Percentiles rank a stretch among this genome's conserved stretches.
Conservation (phyloP, 1,139 yeast genomes). For the Pneumocystis wakefieldiae region DNA sequence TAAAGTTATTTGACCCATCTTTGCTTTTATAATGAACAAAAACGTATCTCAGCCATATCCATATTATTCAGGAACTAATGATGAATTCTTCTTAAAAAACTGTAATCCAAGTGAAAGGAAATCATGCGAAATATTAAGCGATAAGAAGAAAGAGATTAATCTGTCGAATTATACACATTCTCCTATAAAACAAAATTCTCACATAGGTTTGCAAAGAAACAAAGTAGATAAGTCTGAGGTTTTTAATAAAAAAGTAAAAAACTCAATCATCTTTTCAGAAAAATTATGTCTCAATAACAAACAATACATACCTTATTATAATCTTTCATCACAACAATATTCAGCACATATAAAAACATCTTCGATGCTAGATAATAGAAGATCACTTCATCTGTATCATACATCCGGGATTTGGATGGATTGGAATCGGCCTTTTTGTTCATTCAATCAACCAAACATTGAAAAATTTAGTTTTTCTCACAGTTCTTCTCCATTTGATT, state of each 20-base stretch:
- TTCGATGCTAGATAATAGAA: neutral
- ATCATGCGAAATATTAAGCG: neutral
- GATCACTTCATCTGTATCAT: neutral
- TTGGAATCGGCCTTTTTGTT: neutral
- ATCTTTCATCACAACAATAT: neutral
- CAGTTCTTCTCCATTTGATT: neutral
- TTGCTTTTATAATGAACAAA: neutral
- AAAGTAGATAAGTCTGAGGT: neutral
- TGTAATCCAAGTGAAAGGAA: neutral
- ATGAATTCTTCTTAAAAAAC: neutral
- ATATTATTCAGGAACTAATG: neutral
- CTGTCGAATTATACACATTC: neutral
- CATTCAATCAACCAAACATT: neutral
- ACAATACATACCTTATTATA: neutral
- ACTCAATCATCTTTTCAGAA: neutral
- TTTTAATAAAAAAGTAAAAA: neutral
- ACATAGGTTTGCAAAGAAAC: neutral
- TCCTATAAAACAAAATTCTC: neutral
- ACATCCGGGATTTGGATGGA: neutral
- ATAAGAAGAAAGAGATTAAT: neutral
- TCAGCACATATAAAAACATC: neutral
- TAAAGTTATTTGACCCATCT: neutral
- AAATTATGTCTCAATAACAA: neutral
- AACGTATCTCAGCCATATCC: neutral
- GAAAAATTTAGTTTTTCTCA: neutral